Base-by-base conservation (phyloP, 2,329 filamentous ascomycete species). In the Fusarium sp. region DNA sequence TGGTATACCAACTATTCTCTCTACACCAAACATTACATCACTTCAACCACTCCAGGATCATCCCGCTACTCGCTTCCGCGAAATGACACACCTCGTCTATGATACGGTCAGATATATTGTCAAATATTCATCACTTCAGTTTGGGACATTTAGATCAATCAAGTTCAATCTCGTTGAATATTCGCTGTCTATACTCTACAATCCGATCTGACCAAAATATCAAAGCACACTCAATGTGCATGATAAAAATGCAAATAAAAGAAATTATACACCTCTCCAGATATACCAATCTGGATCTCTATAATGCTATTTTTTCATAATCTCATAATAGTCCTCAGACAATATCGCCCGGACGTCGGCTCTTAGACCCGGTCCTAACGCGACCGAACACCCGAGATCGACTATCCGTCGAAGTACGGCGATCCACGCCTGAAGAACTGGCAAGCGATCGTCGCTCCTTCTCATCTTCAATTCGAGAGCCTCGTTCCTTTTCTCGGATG, bases 401-500 rank as follows among this genome's bases (percentile, higher is more conserved):
- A 22, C 76, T 75, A 27, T 78, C 77, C 6, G 74, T 69, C 1
- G 75, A 75, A 25, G 56, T 61, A 13, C 75, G 41, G 74, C 71
- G 61, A 38, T 76, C 61, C 50, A 80, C 29, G 33, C 76, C 78
- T 3, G 80, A 78, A 12, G 80, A 75, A 46, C 79, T 81, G 10
- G 67, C 78, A 38, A 70, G 68, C 8, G 71, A 64, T 29, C 77
- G 73, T 10, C 73, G 68, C 14, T 79, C 77, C 17, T 72, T 64
- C 20, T 80, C 77, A 15, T 74, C 68, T 27, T 81, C 80, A 11
- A 64, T 70, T 33, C 61, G 76, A 3, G 75, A 60, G 15, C 79
- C 80, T 3, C 76, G 72, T 22, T 82, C 77, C 67, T 83, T 83
- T 55, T 83, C 82, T 14, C 79, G 70, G 57, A 83, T 83, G 2